These are phyloP conservation scores for Pseudocercospora fijiensis DNA, from an alignment of 2,329 filamentous ascomycete genomes.

Conservation along the genomic window DNA sequence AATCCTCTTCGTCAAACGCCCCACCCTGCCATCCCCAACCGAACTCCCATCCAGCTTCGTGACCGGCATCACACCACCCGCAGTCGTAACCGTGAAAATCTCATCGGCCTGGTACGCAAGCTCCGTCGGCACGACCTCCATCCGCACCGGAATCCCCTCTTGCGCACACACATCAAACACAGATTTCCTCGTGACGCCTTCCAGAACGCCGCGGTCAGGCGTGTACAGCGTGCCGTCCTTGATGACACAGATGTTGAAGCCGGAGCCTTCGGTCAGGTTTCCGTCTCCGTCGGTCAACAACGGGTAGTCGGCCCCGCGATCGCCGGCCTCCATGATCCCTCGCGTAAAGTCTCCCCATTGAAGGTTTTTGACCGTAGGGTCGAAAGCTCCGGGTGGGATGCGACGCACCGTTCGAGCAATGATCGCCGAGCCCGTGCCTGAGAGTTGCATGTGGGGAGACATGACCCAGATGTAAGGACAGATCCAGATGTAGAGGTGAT, in stretches of 20 bases:
- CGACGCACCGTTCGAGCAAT: slow-evolving; percentile 50
- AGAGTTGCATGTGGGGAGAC: slow-evolving; percentile 46
- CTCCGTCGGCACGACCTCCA: slow-evolving; percentile 47
- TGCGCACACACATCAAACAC: slow-evolving; percentile 47
- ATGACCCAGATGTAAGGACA: slow-evolving; percentile 54
- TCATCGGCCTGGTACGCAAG: slow-evolving; percentile 48
- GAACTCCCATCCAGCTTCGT: slow-evolving; percentile 47
- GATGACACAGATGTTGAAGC: slow-evolving; percentile 51
- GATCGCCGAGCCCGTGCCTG: slow-evolving; percentile 44
- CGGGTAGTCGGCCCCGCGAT: slow-evolving; percentile 50
- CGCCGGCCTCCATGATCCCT: slow-evolving; percentile 49
- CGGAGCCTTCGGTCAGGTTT: slow-evolving; percentile 53
- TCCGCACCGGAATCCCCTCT: slow-evolving; percentile 39
- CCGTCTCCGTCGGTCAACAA: slow-evolving; percentile 54
- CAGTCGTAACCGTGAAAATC: slow-evolving; percentile 55
- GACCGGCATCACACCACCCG: slow-evolving; percentile 56
- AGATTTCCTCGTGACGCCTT: slow-evolving; percentile 52
- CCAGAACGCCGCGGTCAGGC: slow-evolving; percentile 49
- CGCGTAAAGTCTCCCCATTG: slow-evolving; percentile 51
- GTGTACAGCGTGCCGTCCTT: slow-evolving; percentile 50
- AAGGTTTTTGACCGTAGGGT: slow-evolving; percentile 54
- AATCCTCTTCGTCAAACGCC: slow-evolving; percentile 49
- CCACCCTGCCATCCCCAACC: slow-evolving; percentile 46
- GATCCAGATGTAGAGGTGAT: slow-evolving; percentile 52
- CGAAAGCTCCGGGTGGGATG: slow-evolving; percentile 48